A percentile compares a stretch with the other conserved stretches of the same genome.
Evolutionary conservation across 2,329 filamentous ascomycete genomes (phyloP).

Genomic region (Exophiala viscosa): DNA sequence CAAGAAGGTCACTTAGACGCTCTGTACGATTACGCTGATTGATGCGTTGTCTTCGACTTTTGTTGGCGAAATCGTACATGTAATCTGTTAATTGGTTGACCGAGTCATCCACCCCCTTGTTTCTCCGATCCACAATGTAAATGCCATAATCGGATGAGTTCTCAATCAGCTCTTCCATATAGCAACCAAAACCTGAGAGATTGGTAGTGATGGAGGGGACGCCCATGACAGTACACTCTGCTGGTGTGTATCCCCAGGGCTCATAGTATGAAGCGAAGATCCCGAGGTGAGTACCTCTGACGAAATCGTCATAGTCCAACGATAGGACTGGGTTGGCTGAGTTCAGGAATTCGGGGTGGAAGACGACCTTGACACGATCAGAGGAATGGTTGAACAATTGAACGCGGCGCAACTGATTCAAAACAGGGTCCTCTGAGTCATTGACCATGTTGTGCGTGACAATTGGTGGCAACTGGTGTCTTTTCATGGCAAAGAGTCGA

Average conservation of each 20-base stretch:
- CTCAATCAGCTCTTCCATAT: conserved; percentile 99
- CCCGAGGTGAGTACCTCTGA: conserved; percentile 91
- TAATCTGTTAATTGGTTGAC: conserved; percentile 88
- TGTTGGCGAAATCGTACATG: conserved; percentile 92
- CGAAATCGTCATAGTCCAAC: conserved; percentile 93
- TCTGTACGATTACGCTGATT: conserved; percentile 98
- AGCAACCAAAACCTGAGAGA: conserved; percentile 94
- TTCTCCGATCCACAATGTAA: conserved; percentile 94
- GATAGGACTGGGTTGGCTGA: conserved; percentile 92
- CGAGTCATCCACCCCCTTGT: conserved; percentile 94
- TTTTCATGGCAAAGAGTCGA: conserved; percentile 94
- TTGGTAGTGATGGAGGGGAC: conserved; percentile 98
- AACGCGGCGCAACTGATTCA: conserved; percentile 93
- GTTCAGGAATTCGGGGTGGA: conserved; percentile 97
- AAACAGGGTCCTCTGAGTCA: conserved; percentile 84
- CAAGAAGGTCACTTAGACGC: conserved; percentile 85
- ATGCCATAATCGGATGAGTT: conserved; percentile 98
- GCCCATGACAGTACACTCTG: conserved; percentile 98
- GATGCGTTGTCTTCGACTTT: conserved; percentile 94
- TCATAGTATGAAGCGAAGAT: conserved; percentile 98
- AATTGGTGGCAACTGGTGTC: conserved; percentile 82
- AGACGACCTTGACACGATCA: conserved; percentile 94
- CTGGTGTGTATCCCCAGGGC: conserved; percentile 95
- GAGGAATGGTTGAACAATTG: conserved; percentile 95
- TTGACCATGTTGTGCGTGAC: conserved; percentile 99